Evolutionary conservation across 192 early-diverging fungal genomes (phyloP).

Genomic region (Umbelopsis ramanniana): DNA sequence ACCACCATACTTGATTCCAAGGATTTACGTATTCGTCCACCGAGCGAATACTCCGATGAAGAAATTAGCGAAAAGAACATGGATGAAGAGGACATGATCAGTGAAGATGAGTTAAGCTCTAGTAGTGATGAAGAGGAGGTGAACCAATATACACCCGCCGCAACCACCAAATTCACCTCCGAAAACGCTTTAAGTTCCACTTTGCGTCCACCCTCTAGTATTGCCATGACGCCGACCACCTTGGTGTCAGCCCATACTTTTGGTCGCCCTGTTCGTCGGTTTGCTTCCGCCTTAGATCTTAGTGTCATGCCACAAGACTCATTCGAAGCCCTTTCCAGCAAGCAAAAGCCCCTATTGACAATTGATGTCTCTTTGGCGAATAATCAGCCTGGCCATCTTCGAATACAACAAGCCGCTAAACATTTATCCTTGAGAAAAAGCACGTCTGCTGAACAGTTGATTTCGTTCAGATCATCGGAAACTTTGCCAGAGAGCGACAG

Average conservation of each 20-base stretch:
- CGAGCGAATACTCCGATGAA: background rate
- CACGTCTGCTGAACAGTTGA: background rate
- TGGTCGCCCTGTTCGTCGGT: background rate
- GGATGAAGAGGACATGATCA: background rate
- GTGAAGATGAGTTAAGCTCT: background rate
- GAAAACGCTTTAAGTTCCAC: background rate
- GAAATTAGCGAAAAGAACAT: background rate
- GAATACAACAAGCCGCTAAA: background rate
- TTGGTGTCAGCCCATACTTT: constrained; percentile 2
- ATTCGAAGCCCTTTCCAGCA: background rate
- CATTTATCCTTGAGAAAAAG: constrained; percentile 1
- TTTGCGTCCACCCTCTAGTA: background rate
- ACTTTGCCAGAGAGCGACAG: constrained; percentile 1
- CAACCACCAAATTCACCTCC: background rate
- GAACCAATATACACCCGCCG: background rate
- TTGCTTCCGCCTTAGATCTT: constrained; percentile 34
- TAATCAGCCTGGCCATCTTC: background rate
- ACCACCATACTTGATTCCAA: background rate
- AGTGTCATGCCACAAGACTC: constrained; percentile 12
- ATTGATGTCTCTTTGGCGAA: constrained; percentile 16
- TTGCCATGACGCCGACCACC: background rate
- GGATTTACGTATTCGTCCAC: constrained; percentile 3
- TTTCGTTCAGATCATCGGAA: constrained; percentile 9
- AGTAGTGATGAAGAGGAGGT: background rate
- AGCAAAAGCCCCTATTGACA: background rate